Base-by-base conservation (phyloP, 2,329 filamentous ascomycete genomes). In the Botrytis pseudocinerea region DNA sequence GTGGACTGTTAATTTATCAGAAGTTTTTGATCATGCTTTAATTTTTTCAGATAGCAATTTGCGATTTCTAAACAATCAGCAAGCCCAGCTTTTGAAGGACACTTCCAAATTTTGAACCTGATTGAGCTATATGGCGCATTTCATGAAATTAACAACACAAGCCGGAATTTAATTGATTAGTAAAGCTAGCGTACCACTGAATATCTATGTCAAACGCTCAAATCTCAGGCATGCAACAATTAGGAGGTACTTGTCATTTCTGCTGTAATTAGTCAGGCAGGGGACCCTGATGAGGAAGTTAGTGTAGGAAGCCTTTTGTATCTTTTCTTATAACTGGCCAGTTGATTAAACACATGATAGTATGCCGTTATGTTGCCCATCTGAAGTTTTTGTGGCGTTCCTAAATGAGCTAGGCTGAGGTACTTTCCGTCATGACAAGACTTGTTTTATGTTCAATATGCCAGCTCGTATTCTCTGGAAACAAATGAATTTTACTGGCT, bases 1-100 rank as follows among this genome's bases (percentile, higher is more conserved):
- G 3, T n/a, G 1, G 6, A 0, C 3, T 38, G 7, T n/a, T 2
- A 25, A 6, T n/a, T 18, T 10, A 18, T 10, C 0, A 18, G 12
- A n/a, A 4, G 16, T 18, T 9, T 51, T 35, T 51, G 6, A 8
- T 51, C 10, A n/a, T 51, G 28, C 14, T 38, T 9, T 20, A n/a
- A 32, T 20, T 16, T 38, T 20, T 51, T n/a, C 35, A 66, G 14
- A n/a, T 38, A 9, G 3, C 1, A 66, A n/a, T 66, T 48, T n/a
- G 6, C 7, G n/a, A 64, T 22, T 48, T 32, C 22, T 6, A 32
- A 46, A 14, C 28, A 32, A 64, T 35, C 32, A 28, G 22, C 22
- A 66, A 48, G 28, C 22, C 22, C 2, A 51, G 35, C 28, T 32
- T 20, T 65, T 7, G 20, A 38, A 51, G 44, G 35, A n/a, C 14